These are phyloP conservation scores for Xylariaceae sp. DNA, from an alignment of 2,329 filamentous ascomycete genomes.

Conservation along the genomic window DNA sequence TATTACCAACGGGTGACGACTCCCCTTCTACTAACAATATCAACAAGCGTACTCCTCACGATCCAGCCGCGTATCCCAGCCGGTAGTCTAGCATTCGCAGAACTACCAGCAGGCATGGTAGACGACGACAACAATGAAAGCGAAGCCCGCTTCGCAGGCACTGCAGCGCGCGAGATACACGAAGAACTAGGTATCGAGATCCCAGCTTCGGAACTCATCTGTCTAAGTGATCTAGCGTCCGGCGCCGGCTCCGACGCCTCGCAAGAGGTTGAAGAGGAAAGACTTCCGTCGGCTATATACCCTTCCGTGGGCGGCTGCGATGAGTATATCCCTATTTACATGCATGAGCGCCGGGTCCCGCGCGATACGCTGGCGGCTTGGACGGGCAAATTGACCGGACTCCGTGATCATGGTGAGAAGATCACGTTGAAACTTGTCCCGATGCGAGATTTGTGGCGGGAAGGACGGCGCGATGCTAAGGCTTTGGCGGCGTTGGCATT, in stretches of 20 bases:
- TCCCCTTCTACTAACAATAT: background rate
- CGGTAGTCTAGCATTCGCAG: conserved; percentile 49
- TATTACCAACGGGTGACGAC: background rate
- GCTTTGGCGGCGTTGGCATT: conserved; percentile 54
- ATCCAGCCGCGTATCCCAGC: conserved; percentile 54
- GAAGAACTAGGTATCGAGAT: conserved; percentile 56
- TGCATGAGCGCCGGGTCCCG: conserved; percentile 48
- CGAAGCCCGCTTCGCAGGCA: conserved; percentile 43
- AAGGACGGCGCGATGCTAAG: conserved; percentile 54
- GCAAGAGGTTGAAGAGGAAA: conserved; percentile 27
- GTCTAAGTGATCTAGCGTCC: conserved; percentile 47
- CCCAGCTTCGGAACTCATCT: conserved; percentile 40
- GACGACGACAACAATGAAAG: conserved; percentile 29
- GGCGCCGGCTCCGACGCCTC: background rate
- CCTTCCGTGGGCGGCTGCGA: conserved; percentile 56
- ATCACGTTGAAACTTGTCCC: conserved; percentile 56
- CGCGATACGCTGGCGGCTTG: conserved; percentile 47
- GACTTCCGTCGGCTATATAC: conserved; percentile 46
- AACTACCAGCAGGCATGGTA: conserved; percentile 56
- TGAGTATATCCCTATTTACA: conserved; percentile 54
- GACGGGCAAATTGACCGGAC: conserved; percentile 52
- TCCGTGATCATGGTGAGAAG: conserved; percentile 54
- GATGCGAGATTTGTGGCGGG: conserved; percentile 52
- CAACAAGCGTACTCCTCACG: conserved; percentile 45
- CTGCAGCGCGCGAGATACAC: conserved; percentile 54